Percentiles rank a stretch among this genome's conserved stretches.
Conservation (phyloP, 78 protist species). For the slime mould (Dictyostelium discoideum) region DNA sequence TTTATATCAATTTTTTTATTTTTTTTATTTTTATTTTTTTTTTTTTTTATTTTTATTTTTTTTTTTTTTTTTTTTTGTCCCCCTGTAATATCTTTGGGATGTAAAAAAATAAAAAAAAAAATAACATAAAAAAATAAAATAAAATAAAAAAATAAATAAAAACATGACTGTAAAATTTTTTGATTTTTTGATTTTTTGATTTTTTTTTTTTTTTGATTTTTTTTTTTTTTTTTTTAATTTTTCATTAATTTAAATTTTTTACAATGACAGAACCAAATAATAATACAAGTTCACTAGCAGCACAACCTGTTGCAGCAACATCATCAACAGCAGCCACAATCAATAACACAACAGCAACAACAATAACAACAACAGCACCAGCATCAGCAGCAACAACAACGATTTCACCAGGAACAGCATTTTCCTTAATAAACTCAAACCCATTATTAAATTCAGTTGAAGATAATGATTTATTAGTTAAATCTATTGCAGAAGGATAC, state of each 20-base stretch:
- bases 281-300: neutral
- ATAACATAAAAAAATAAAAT: too few relatives aligned
- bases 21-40: too few relatives aligned
- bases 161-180: too few relatives aligned
- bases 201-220: neutral
- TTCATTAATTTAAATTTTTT: neutral
- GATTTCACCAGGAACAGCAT: neutral
- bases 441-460: neutral
- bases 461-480: slow-evolving; percentile 10
- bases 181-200: too few relatives aligned
- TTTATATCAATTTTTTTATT: too few relatives aligned
- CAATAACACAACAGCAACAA: neutral
- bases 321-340: neutral
- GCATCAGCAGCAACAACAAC: neutral
- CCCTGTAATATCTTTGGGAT: too few relatives aligned
- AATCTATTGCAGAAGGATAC: slow-evolving; percentile 35
- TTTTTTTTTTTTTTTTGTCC: too few relatives aligned
- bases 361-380: neutral
- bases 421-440: neutral
- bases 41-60: too few relatives aligned
- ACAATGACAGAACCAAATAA: neutral
- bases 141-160: too few relatives aligned
- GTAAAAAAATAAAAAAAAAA: too few relatives aligned
- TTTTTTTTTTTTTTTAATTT: neutral
- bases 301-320: neutral